Base-by-base conservation (phyloP, 306 rosid species). In the Bauhinia variegata region DNA sequence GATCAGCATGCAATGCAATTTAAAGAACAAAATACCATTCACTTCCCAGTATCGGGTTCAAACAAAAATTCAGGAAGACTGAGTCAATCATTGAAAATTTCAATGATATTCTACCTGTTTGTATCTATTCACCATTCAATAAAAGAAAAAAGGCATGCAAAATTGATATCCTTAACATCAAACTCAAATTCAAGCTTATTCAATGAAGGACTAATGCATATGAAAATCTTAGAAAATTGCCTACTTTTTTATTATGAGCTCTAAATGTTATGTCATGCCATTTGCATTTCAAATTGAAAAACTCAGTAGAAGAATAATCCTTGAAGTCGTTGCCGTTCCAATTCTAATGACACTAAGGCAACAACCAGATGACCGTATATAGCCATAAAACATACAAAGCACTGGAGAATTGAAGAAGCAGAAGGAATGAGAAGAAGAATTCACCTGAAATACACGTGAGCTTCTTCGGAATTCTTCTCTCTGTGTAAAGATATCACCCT, bases 401-500 rank as follows among this genome's bases (percentile, higher is more conserved):
- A 34, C 31, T 15, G 16, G 11, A 50, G n/a, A 58, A 59, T 56
- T 42, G 68, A 30, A 51, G 18, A 19, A 44, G 28, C 28, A 23
- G 28, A 23, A 23, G 28, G 28, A 23, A 23, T 1, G 28, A 46
- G 10, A 5, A 57, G 67, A n/a, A 48, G 39, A 54, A 42, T 31
- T 72, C 46, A 83, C 88, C 82, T 76, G 51, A 73, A 56, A 60
- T 60, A 46, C 14, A 61, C 46, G 68, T 75, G 10, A 32, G 59
- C 11, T 47, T 78, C 74, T 67, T 19, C 53, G 13, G 30, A 38
- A 0, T 67, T 5, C 57, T 16, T 6, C 0, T 4, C 19, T 54
- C 17, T 17, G 5, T 65, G 62, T 28, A 46, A 72, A 60, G 17
- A 33, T 56, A 13, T 63, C 11, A 67, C 30, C 34, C 43, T 38